These are phyloP conservation scores for Coniochaeta ligniaria DNA, from an alignment of 2,329 filamentous ascomycete species.

Conservation along the genomic window DNA sequence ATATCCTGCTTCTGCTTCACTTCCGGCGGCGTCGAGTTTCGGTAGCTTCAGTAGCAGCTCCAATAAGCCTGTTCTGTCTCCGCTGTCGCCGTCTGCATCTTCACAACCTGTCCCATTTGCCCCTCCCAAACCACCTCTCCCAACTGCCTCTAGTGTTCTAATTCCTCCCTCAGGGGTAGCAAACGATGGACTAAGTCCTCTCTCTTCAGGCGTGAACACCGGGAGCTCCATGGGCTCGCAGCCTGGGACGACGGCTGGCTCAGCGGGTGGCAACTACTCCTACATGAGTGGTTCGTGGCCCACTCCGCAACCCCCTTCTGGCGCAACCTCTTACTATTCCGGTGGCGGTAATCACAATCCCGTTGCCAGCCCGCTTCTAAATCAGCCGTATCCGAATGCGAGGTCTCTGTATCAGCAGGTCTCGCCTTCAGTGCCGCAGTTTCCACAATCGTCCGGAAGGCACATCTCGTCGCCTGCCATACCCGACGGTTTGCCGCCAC, in stretches of 20 bases:
- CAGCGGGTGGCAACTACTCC: constrained; percentile 37
- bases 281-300: constrained; percentile 52
- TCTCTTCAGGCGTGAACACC: constrained; percentile 54
- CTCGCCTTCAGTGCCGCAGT: not conserved
- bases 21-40: constrained; percentile 24
- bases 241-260: constrained; percentile 30
- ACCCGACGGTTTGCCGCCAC: constrained; percentile 54
- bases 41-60: constrained; percentile 40
- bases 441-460: not conserved
- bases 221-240: constrained; percentile 52
- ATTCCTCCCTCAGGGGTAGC: constrained; percentile 38
- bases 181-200: constrained; percentile 55
- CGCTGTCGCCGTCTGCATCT: constrained; percentile 11
- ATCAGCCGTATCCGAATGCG: not conserved
- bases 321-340: constrained; percentile 29
- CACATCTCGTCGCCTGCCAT: constrained; percentile 22
- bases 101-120: constrained; percentile 9
- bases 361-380: not conserved
- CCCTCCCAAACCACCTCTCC: constrained; percentile 21
- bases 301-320: constrained; percentile 34
- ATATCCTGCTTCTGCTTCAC: constrained; percentile 21
- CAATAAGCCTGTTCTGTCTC: constrained; percentile 1
- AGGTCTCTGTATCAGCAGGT: not conserved
- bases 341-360: not conserved
- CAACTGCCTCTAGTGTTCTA: constrained; percentile 27